A percentile compares a stretch with the other conserved stretches of the same genome.
phyloP scores from a whole-genome alignment of 768 basidiomycete genomes.

The Macrocybe gigantea region DNA sequence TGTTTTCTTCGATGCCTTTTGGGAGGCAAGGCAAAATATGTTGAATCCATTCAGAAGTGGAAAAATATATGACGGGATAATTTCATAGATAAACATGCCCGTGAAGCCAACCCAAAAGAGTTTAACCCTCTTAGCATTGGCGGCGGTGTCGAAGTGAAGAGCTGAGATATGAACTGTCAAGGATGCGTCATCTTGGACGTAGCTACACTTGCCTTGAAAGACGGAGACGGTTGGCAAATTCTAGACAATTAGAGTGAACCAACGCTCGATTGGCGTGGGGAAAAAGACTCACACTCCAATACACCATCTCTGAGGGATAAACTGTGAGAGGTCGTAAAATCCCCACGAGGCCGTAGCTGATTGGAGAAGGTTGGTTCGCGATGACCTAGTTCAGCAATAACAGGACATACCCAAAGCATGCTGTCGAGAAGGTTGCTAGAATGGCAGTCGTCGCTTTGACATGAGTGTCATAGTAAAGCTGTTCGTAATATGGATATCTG shows the following conservation, averaged over 20 bases:
- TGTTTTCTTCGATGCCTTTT: constrained; percentile 34
- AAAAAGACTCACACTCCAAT: constrained; percentile 39
- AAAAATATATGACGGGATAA: constrained; percentile 54
- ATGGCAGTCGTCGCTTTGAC: constrained; percentile 51
- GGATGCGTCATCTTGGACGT: background rate
- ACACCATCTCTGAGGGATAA: constrained; percentile 61
- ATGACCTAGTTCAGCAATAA: background rate
- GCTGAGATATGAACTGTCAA: constrained; percentile 21
- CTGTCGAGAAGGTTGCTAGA: constrained; percentile 58
- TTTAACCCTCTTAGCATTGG: constrained; percentile 42
- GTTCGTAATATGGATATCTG: background rate
- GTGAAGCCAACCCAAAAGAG: constrained; percentile 47
- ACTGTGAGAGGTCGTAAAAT: constrained; percentile 52
- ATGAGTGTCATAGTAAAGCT: constrained; percentile 57
- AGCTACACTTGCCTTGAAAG: constrained; percentile 41
- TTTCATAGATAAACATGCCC: constrained; percentile 48
- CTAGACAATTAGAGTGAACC: constrained; percentile 15
- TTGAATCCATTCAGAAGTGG: constrained; percentile 58
- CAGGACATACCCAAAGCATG: constrained; percentile 49
- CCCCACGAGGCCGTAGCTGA: constrained; percentile 55
- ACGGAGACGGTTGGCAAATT: constrained; percentile 54
- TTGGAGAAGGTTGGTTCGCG: background rate
- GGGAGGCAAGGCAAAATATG: constrained; percentile 56
- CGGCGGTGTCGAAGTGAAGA: constrained; percentile 40
- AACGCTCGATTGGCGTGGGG: background rate